Evolutionary conservation across 306 rosid genomes (phyloP).

Genomic region (Sophora flavescens): DNA sequence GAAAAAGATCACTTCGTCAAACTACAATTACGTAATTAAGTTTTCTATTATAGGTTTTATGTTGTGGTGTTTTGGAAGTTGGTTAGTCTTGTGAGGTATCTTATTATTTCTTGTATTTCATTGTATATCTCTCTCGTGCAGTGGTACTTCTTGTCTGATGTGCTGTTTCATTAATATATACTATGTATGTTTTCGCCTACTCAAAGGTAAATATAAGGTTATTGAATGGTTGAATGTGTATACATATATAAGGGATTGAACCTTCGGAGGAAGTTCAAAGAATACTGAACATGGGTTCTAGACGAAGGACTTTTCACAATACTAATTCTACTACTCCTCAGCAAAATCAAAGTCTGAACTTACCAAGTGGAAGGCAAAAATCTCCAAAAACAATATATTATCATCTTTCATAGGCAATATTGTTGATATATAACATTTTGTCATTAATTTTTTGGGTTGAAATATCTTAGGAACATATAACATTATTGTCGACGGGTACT

Average conservation of each 20-base stretch:
- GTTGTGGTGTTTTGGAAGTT: too few species aligned
- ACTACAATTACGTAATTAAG: too few species aligned
- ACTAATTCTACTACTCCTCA: background rate
- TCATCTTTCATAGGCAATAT: background rate
- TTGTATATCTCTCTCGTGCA: too few species aligned
- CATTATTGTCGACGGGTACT: background rate
- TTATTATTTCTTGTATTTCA: too few species aligned
- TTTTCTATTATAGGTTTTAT: too few species aligned
- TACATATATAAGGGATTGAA: background rate
- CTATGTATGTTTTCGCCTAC: too few species aligned
- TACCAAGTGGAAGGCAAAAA: conserved; percentile 2
- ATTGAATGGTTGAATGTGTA: background rate
- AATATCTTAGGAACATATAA: background rate
- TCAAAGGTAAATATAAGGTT: background rate
- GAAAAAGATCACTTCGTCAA: background rate
- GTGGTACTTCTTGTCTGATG: background rate
- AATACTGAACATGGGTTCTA: background rate
- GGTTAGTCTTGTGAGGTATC: too few species aligned
- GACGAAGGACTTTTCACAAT: background rate
- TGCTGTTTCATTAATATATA: background rate
- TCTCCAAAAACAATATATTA: too few species aligned
- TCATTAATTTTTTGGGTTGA: background rate
- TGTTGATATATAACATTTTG: background rate
- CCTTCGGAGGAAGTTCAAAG: background rate
- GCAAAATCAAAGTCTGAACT: background rate